These are phyloP conservation scores for Penicillium paxilli DNA, from an alignment of 495 filamentous ascomycete genomes.

Conservation along the genomic window DNA sequence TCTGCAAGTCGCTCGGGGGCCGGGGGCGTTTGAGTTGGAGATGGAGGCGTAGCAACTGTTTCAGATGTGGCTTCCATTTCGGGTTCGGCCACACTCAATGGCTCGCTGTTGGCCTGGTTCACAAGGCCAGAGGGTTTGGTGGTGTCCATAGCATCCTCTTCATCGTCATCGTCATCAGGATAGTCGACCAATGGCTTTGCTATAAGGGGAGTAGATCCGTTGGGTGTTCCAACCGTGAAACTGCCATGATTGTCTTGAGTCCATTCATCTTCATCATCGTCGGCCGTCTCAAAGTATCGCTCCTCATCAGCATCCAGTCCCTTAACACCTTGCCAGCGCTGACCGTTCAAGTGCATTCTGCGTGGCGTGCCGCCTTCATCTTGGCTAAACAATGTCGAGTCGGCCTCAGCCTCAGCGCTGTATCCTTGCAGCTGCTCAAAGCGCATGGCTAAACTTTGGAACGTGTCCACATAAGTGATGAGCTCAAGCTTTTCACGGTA, in stretches of 20 bases:
- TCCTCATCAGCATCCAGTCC: conserved; percentile 89
- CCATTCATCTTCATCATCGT: conserved; percentile 73
- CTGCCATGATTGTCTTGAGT: conserved; percentile 29
- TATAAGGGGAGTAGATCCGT: conserved; percentile 52
- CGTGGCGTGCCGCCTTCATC: conserved; percentile 49
- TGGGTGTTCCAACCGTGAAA: conserved; percentile 24
- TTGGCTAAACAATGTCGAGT: conserved; percentile 52
- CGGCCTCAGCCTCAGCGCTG: conserved; percentile 56
- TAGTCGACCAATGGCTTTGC: conserved; percentile 87
- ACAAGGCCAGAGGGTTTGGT: conserved; percentile 34
- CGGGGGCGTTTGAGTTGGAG: conserved; percentile 39
- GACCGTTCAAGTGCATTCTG: conserved; percentile 62
- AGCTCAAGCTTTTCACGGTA: conserved; percentile 77
- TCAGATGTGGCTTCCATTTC: conserved; percentile 22
- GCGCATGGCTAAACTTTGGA: conserved; percentile 68
- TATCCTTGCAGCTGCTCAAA: conserved; percentile 84
- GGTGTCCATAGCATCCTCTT: conserved; percentile 57
- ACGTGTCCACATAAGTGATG: conserved; percentile 86
- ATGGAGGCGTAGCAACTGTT: conserved; percentile 29
- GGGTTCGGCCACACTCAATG: conserved; percentile 10
- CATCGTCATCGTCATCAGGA: conserved; percentile 79
- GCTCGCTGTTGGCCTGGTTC: conserved; percentile 18
- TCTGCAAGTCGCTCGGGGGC: conserved; percentile 77
- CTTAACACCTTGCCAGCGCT: conserved; percentile 72
- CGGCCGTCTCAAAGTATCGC: conserved; percentile 89